Conservation (phyloP, 257 asterid species). For the Asclepias syriaca region DNA sequence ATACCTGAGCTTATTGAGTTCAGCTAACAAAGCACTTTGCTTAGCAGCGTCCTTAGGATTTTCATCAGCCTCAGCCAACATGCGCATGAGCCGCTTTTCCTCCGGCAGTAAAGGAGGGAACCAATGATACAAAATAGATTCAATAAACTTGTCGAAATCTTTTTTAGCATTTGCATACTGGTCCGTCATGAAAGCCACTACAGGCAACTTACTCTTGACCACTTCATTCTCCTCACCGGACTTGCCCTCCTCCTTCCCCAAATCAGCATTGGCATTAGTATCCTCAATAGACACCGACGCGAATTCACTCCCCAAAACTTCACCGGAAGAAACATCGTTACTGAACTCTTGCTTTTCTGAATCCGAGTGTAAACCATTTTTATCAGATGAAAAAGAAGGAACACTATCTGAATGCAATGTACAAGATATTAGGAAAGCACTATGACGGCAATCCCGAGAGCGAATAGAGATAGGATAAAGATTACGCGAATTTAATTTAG, state of each 20-base stretch:
- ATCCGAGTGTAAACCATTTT: constrained; percentile 15
- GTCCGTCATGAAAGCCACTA: constrained; percentile 60
- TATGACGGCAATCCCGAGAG: constrained; percentile 41
- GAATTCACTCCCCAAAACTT: neutral
- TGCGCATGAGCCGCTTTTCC: constrained; percentile 68
- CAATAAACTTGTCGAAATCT: constrained; percentile 45
- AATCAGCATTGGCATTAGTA: constrained; percentile 9
- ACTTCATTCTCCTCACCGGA: constrained; percentile 27
- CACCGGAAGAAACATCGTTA: constrained; percentile 25
- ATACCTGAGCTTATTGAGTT: constrained; percentile 87
- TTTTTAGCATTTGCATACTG: constrained; percentile 43
- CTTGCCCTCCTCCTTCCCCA: constrained; percentile 18
- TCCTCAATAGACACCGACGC: neutral
- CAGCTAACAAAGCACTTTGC: constrained; percentile 69
- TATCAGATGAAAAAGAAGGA: constrained; percentile 20
- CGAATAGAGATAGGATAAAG: constrained; percentile 19
- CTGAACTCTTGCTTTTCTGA: constrained; percentile 23
- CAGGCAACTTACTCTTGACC: constrained; percentile 43
- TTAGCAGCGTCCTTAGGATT: constrained; percentile 66
- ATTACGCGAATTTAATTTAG: neutral
- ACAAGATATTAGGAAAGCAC: constrained; percentile 32
- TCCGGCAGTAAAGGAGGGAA: constrained; percentile 71
- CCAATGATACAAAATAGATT: constrained; percentile 70
- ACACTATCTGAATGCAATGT: constrained; percentile 49
- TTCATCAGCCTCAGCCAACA: constrained; percentile 80